phyloP scores from a whole-genome alignment of 495 filamentous ascomycete genomes.

The Bryoglossum gracile region DNA sequence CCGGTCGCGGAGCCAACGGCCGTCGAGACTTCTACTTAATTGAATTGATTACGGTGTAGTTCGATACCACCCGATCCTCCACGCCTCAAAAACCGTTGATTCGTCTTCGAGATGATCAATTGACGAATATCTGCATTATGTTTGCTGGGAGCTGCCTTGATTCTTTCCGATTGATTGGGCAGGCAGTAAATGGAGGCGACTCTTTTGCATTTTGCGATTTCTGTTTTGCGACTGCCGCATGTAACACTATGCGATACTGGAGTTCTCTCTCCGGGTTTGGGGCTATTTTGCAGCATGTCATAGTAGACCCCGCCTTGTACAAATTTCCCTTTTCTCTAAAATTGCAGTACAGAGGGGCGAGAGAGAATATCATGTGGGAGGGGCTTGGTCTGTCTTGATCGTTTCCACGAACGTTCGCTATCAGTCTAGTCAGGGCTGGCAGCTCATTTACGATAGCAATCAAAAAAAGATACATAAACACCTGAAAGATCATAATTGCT shows the following conservation, averaged over 20 bases:
- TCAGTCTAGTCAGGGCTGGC: slow-evolving; percentile 14
- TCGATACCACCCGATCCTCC: too few species aligned
- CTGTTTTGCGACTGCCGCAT: slow-evolving; percentile 20
- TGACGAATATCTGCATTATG: slow-evolving; percentile 16
- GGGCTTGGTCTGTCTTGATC: slow-evolving; percentile 8
- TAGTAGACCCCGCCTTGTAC: slow-evolving; percentile 17
- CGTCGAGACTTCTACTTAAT: slow-evolving; percentile 23
- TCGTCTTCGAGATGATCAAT: slow-evolving; percentile 10
- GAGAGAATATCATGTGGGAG: background rate
- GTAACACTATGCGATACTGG: slow-evolving; percentile 24
- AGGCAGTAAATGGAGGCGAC: slow-evolving; percentile 1
- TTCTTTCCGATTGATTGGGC: slow-evolving; percentile 2
- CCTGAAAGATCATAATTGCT: too few species aligned
- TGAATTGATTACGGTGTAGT: background rate
- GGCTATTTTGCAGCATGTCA: slow-evolving; percentile 11
- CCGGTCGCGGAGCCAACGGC: slow-evolving; percentile 10
- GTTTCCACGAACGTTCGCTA: slow-evolving; percentile 20
- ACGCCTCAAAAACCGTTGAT: slow-evolving; percentile 1
- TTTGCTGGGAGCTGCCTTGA: slow-evolving; percentile 11
- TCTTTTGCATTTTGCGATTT: slow-evolving; percentile 14
- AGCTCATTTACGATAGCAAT: slow-evolving; percentile 16
- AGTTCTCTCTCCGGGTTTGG: slow-evolving; percentile 6
- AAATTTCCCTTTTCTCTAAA: slow-evolving; percentile 20
- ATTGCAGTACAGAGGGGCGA: slow-evolving; percentile 12
- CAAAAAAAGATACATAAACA: slow-evolving; percentile 23